These are phyloP conservation scores for Anthracocystis setariae DNA, from an alignment of 1,284 basidiomycete species.

Conservation along the genomic window DNA sequence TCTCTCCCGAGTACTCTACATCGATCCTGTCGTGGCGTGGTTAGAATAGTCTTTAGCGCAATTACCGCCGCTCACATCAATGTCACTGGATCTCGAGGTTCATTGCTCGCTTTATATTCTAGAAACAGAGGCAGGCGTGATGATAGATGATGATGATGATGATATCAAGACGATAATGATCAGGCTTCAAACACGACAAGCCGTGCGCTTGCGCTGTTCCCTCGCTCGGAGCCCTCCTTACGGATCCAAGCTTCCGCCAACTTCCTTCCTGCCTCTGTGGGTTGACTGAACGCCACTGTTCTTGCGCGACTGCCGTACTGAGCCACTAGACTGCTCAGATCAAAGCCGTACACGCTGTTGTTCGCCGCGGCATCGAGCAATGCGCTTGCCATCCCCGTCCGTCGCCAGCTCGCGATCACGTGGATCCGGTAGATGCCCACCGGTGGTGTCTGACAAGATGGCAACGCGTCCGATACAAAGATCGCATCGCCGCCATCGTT, in stretches of 20 bases:
- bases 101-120: too few species aligned
- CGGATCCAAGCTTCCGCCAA: constrained; percentile 58
- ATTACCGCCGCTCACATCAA: too few species aligned
- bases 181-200: constrained; percentile 45
- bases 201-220: constrained; percentile 5
- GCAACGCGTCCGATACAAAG: constrained; percentile 45
- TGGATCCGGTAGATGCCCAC: constrained; percentile 58
- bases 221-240: neutral
- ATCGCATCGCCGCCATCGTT: constrained; percentile 51
- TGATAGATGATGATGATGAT: neutral
- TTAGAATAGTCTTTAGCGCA: too few species aligned
- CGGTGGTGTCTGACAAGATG: constrained; percentile 43
- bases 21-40: too few species aligned
- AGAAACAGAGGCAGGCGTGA: too few species aligned
- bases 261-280: constrained; percentile 55
- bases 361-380: constrained; percentile 55
- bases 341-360: constrained; percentile 56
- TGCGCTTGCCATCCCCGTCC: constrained; percentile 46
- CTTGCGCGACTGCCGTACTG: constrained; percentile 47
- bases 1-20: too few species aligned
- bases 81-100: too few species aligned
- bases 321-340: constrained; percentile 13
- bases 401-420: constrained; percentile 48
- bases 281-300: constrained; percentile 59
- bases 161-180: neutral